phyloP scores from a whole-genome alignment of 1,284 basidiomycete genomes.

The Austroboletus niveus region DNA sequence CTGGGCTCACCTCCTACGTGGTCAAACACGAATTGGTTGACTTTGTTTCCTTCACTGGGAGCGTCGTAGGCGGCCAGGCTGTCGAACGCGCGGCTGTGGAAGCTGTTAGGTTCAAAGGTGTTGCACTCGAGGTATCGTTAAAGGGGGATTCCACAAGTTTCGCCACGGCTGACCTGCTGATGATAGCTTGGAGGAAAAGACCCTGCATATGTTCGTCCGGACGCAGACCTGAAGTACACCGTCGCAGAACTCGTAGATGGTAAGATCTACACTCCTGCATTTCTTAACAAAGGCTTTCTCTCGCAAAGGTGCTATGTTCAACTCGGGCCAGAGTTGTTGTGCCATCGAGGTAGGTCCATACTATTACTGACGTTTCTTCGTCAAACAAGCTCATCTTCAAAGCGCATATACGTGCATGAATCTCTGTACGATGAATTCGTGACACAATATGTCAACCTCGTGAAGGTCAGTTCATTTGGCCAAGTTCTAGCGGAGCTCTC shows the following conservation, averaged over 20 bases:
- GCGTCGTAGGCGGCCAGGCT: slow-evolving; percentile 64
- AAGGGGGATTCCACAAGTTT: not conserved
- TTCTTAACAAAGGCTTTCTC: not conserved
- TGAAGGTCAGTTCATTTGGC: slow-evolving; percentile 50
- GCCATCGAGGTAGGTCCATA: slow-evolving; percentile 62
- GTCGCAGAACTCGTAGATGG: slow-evolving; percentile 89
- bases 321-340: slow-evolving; percentile 93
- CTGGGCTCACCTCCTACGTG: slow-evolving; percentile 61
- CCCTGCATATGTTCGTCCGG: slow-evolving; percentile 87
- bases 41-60: slow-evolving; percentile 91
- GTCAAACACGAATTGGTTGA: slow-evolving; percentile 69
- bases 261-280: not conserved
- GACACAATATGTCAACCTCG: slow-evolving; percentile 66
- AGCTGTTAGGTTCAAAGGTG: slow-evolving; percentile 76
- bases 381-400: slow-evolving; percentile 9
- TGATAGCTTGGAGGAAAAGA: slow-evolving; percentile 91
- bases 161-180: slow-evolving; percentile 1
- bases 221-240: slow-evolving; percentile 84
- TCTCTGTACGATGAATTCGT: slow-evolving; percentile 82
- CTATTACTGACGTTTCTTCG: not conserved
- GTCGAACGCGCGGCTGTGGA: slow-evolving; percentile 62
- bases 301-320: slow-evolving; percentile 80
- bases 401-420: slow-evolving; percentile 95
- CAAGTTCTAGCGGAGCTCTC: not conserved
- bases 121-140: slow-evolving; percentile 63